Conservation (phyloP, 2,329 filamentous ascomycete genomes). For the Chaetomium sp. region DNA sequence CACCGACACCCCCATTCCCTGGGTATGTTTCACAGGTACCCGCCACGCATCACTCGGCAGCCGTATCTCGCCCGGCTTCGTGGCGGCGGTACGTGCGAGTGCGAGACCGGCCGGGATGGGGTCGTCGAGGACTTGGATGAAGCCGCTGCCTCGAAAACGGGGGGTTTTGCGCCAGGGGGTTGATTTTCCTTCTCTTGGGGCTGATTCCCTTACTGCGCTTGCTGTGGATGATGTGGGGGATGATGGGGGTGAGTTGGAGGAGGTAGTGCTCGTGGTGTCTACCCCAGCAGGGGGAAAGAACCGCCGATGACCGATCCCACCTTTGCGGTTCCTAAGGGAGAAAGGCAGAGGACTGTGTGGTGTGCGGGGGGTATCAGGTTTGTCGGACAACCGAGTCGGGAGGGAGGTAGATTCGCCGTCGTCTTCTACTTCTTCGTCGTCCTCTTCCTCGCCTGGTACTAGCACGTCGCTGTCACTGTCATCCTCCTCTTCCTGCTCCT, state of each 20-base stretch:
- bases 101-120: neutral
- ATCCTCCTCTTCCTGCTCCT: too few species aligned
- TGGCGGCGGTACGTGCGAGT: neutral
- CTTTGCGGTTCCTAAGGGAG: too few species aligned
- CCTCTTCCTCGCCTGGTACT: too few species aligned
- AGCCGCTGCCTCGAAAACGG: slow-evolving; percentile 5
- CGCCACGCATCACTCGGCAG: slow-evolving; percentile 9
- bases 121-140: slow-evolving; percentile 1
- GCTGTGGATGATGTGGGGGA: neutral
- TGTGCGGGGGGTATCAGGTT: too few species aligned
- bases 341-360: too few species aligned
- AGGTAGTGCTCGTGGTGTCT: neutral
- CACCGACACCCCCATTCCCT: neutral
- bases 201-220: neutral
- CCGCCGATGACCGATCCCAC: too few species aligned
- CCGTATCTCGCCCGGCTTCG: neutral
- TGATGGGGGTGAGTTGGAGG: neutral
- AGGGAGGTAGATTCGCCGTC: too few species aligned
- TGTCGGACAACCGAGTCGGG: too few species aligned
- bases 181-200: neutral
- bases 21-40: neutral
- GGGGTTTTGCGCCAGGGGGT: neutral
- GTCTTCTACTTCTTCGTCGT: too few species aligned
- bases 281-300: too few species aligned
- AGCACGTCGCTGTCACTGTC: too few species aligned